Conservation (phyloP, 108 stramenopile species). For the Skeletonema menzelii region DNA sequence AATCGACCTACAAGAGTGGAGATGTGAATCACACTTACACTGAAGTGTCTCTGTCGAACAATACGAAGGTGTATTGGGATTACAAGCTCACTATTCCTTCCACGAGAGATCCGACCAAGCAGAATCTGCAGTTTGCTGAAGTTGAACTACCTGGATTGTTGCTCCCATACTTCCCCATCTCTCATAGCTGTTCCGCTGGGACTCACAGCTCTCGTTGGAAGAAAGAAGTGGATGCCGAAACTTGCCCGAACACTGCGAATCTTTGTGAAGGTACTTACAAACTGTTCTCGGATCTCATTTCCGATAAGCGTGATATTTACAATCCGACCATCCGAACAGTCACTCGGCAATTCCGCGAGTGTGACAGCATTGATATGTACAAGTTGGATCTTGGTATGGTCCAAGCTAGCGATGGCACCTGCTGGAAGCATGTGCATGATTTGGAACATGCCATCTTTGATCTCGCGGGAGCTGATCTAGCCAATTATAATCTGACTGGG, state of each 20-base stretch:
- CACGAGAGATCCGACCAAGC: neutral
- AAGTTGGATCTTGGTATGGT: slow-evolving; percentile 23
- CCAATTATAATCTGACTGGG: slow-evolving; percentile 5
- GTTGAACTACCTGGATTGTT: slow-evolving; percentile 9
- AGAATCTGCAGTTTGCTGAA: slow-evolving; percentile 1
- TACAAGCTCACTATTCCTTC: neutral
- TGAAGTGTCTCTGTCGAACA: neutral
- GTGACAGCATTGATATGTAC: slow-evolving; percentile 4
- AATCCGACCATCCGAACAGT: slow-evolving; percentile 39
- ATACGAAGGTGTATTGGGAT: slow-evolving; percentile 4
- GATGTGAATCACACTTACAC: neutral
- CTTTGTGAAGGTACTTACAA: slow-evolving; percentile 8
- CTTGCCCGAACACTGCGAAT: slow-evolving; percentile 17
- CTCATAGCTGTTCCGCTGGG: neutral
- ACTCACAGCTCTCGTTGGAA: slow-evolving; percentile 20
- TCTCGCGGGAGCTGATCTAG: slow-evolving; percentile 19
- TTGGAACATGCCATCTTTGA: slow-evolving; percentile 33
- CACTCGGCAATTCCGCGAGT: slow-evolving; percentile 3
- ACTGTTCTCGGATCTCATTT: slow-evolving; percentile 28
- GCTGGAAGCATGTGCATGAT: slow-evolving; percentile 40
- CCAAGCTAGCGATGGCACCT: slow-evolving; percentile 14
- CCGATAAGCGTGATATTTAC: slow-evolving; percentile 10
- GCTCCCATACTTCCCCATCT: slow-evolving; percentile 1
- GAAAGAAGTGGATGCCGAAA: neutral
- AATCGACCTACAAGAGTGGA: neutral